Evolutionary conservation across 768 basidiomycete species (phyloP).

Genomic region (Cyclocybe cylindracea): DNA sequence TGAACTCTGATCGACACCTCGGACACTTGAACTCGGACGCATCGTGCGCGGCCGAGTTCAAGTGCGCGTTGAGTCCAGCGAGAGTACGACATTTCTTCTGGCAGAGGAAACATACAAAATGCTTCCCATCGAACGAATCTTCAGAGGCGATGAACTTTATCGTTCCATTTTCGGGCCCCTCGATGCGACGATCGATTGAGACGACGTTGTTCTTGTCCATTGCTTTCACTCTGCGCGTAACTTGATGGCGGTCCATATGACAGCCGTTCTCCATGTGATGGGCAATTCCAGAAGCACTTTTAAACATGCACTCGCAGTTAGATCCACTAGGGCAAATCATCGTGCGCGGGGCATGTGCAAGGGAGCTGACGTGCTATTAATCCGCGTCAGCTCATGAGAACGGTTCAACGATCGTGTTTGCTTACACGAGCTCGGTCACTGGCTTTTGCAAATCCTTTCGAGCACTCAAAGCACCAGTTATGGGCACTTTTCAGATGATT

Average conservation of each 20-base stretch:
- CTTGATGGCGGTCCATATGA: slow-evolving; percentile 34
- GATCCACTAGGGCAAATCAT: slow-evolving; percentile 25
- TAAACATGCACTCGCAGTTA: slow-evolving; percentile 32
- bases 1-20: slow-evolving; percentile 35
- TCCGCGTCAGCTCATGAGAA: background rate
- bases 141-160: slow-evolving; percentile 32
- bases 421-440: slow-evolving; percentile 13
- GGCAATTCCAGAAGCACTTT: slow-evolving; percentile 35
- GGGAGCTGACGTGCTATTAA: slow-evolving; percentile 27
- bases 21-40: slow-evolving; percentile 44
- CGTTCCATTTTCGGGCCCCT: slow-evolving; percentile 16
- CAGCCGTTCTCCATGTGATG: slow-evolving; percentile 44
- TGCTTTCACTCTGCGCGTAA: slow-evolving; percentile 33
- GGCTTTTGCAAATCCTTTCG: slow-evolving; percentile 23
- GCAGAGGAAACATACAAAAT: slow-evolving; percentile 45
- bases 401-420: background rate
- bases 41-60: slow-evolving; percentile 39
- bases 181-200: slow-evolving; percentile 28
- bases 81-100: slow-evolving; percentile 30
- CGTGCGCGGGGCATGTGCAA: slow-evolving; percentile 22
- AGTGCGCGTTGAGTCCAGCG: slow-evolving; percentile 32
- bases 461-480: slow-evolving; percentile 34
- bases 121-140: slow-evolving; percentile 37
- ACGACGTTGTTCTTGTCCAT: slow-evolving; percentile 35
- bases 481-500: slow-evolving; percentile 17